Evolutionary conservation across 148 eudicot species (phyloP), one percentile per base, ranked within the genome.

Genomic region (Camellia granthamiana): DNA sequence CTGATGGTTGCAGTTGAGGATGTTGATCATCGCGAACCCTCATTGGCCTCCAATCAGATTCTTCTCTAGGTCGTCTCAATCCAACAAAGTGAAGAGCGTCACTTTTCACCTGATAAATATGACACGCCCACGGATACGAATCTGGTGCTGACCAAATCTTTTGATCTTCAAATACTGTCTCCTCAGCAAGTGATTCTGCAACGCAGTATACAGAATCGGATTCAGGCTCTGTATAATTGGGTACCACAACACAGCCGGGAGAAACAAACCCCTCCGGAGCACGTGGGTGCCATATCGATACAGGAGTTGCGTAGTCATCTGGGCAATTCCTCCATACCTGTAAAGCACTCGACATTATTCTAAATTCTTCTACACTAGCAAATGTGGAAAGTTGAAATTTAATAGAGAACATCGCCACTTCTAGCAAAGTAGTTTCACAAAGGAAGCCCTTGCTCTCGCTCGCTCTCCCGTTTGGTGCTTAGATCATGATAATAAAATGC

Each of bases 281-380:
- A 15, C 98, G 97, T 56, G 99, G 98, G 80, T 89, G 88, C 99
- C 99, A 97, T 62, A 97, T 94, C 3, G 99, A 91, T 52, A 85
- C 88, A 0, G 97, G 93, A 74, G 81, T 86, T n/a, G 72, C 79
- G 79, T 92, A 97, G 74, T 94, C 98, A 23, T 94, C 99, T 6
- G 72, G n/a, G 83, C 99, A 97, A 77, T 92, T 97, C 84, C 99
- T 97, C 99, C 99, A 97, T 6, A 94, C 99, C 99, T 93, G 84
- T 16, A 84, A 15, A 70, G 43, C 59, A 59, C 47, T 69, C 41
- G 6, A 44, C 72, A 69, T 69, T 46, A 56, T 47, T 58, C 14
- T 8, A 52, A 19, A 14, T 67, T 74, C 2, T 19, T 47, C 42
- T 59, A 19, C 16, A 72, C 3, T 16, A 18, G 30, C 23, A 43